Percentiles rank a stretch among this genome's conserved stretches.
Conservation (phyloP, 2,329 filamentous ascomycete species). For the Tolypocladium sp. region DNA sequence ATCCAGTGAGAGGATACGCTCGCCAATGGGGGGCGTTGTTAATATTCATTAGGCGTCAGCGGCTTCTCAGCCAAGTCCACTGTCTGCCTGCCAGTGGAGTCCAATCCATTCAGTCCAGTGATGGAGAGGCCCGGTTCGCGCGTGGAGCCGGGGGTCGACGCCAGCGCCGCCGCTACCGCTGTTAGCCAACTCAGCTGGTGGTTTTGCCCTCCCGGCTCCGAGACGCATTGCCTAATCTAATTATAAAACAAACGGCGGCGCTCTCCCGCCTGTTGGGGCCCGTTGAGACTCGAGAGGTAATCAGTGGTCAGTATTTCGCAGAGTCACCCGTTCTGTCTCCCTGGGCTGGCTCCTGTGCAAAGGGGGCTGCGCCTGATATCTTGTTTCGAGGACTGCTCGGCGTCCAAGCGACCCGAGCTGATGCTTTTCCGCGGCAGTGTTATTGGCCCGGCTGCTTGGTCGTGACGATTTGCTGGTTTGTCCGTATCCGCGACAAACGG, state of each 20-base stretch:
- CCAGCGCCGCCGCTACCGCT: background rate
- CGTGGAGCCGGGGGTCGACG: background rate
- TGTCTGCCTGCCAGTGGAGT: background rate
- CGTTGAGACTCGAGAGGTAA: background rate
- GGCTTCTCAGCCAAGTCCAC: background rate
- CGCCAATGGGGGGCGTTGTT: no score
- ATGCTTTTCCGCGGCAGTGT: background rate
- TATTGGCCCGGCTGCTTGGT: background rate
- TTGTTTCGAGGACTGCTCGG: no score
- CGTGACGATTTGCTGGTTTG: background rate
- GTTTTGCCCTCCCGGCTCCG: background rate
- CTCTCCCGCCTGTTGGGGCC: no score
- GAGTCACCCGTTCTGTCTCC: no score
- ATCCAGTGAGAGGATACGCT: no score
- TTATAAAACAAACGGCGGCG: no score
- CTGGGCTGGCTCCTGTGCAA: no score
- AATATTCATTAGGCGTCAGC: no score
- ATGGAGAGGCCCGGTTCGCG: background rate
- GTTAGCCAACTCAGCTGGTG: background rate
- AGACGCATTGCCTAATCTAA: background rate
- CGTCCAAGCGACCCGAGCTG: background rate
- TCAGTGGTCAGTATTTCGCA: no score
- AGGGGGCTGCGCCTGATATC: no score
- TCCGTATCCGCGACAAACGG: no score
- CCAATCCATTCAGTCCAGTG: no score